Evolutionary conservation across 345 rosid species (phyloP).

Genomic region (Ceriops tagal): DNA sequence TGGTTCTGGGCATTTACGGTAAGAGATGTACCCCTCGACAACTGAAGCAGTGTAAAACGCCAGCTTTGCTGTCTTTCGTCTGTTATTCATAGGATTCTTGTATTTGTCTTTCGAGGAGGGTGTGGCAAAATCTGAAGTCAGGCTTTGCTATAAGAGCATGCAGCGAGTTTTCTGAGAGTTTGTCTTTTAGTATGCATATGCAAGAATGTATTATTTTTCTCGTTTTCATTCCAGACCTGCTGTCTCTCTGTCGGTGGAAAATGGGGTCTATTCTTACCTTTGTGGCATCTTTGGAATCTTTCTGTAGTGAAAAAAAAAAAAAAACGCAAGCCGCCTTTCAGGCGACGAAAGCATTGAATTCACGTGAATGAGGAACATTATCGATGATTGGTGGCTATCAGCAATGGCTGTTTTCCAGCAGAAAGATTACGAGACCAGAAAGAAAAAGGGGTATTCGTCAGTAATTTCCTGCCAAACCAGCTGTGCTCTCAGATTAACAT

Average conservation of each 20-base stretch:
- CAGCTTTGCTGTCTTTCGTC: constrained; percentile 11
- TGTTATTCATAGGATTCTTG: constrained; percentile 17
- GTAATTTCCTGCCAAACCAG: too few species aligned
- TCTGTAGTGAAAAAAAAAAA: not conserved
- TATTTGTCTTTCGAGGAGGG: constrained; percentile 15
- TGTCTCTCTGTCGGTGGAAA: constrained; percentile 12
- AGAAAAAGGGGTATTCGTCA: too few species aligned
- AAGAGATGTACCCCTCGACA: not conserved
- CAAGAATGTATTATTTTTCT: constrained; percentile 14
- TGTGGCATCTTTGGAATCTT: not conserved
- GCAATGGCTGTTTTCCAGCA: too few species aligned
- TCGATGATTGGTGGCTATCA: too few species aligned
- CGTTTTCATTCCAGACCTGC: constrained; percentile 24
- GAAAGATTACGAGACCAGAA: too few species aligned
- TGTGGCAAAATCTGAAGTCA: constrained; percentile 1
- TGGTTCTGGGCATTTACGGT: constrained; percentile 5
- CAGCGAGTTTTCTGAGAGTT: constrained; percentile 10
- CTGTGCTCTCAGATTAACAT: too few species aligned
- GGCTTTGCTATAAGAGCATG: constrained; percentile 20
- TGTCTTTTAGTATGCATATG: constrained; percentile 11
- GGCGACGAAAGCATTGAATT: too few species aligned
- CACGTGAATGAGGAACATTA: too few species aligned
- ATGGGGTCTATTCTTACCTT: constrained; percentile 6
- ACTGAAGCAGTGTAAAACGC: constrained; percentile 3
- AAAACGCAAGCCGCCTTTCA: not conserved